Base-by-base conservation (phyloP, 805 yeast species). In the Kazachstania viticola region DNA sequence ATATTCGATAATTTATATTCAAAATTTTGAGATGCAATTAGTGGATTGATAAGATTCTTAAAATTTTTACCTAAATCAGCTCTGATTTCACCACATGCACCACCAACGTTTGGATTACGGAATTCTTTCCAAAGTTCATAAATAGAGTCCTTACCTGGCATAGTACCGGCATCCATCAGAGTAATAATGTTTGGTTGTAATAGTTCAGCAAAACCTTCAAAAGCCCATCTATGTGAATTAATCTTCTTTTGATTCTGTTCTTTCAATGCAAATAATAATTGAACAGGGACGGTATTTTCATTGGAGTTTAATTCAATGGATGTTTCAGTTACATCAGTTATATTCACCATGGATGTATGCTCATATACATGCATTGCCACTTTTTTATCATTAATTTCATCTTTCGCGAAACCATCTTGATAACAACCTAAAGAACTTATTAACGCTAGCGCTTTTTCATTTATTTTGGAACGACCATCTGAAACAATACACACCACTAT, bases 71-170 rank as follows among this genome's bases (percentile, higher is more conserved):
- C 96, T 33, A 87, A 61, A 55, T 79, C 75, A 0, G 91, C 93
- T 41, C 75, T 78, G 58, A 91, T 88, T 53, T 91, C 97, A 33
- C 98, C 98, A 71, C 98, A 88, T 1, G 96, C 94, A 25, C 98
- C 98, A 3, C 94, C 98, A 14, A 88, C 93, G 33, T 74, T 70
- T 2, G 84, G 79, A 45, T 75, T 68, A 38, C 65, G 65, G 50
- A 88, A 91, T 25, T 87, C 72, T 53, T 75, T 76, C 98, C 98
- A 88, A 35, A 91, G 60, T 44, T 82, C 80, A 54, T 82, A 87
- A 31, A 88, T 72, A 3, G 96, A 78, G 43, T 81, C 83, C 39
- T 73, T 70, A 4, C 81, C 72, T 2, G 97, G 95, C 54, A 78
- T 79, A 1, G 98, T 88, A 47, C 98, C 98, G 15, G 94, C 95